A percentile compares a stretch with the other conserved stretches of the same genome.
phyloP scores from a whole-genome alignment of 306 rosid species.

The Acmispon strigosus region DNA sequence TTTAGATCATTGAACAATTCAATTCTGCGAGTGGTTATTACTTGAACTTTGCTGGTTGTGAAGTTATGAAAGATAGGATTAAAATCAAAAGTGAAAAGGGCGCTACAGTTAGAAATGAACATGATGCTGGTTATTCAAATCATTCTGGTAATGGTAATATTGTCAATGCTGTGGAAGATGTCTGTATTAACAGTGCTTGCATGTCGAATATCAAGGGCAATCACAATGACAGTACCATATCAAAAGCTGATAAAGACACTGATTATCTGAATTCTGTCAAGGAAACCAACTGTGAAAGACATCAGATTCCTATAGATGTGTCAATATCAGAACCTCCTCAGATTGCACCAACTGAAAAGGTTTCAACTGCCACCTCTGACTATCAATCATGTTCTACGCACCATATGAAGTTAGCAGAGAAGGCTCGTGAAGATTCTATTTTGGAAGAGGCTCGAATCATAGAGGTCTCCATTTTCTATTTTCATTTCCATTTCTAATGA shows the following conservation, averaged over 20 bases:
- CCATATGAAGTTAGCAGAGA: constrained; percentile 40
- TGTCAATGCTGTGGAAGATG: constrained; percentile 37
- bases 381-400: constrained; percentile 25
- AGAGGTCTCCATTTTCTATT: constrained; percentile 45
- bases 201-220: constrained; percentile 26
- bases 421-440: constrained; percentile 67
- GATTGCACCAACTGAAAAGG: constrained; percentile 23
- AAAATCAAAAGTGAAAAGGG: constrained; percentile 22
- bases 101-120: constrained; percentile 23
- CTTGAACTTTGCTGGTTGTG: constrained; percentile 22
- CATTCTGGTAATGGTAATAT: constrained; percentile 22
- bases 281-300: constrained; percentile 30
- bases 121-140: constrained; percentile 39
- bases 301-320: constrained; percentile 24
- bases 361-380: constrained; percentile 28
- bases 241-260: constrained; percentile 32
- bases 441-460: constrained; percentile 67
- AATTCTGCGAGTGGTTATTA: too few relatives aligned
- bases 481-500: neutral
- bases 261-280: constrained; percentile 22
- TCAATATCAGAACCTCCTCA: constrained; percentile 32
- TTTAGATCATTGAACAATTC: too few relatives aligned
- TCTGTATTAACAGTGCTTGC: constrained; percentile 22
- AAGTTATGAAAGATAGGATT: constrained; percentile 33
- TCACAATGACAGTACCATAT: constrained; percentile 17